Conservation (phyloP, 129 eudicot species). For the Artemisia annua region DNA sequence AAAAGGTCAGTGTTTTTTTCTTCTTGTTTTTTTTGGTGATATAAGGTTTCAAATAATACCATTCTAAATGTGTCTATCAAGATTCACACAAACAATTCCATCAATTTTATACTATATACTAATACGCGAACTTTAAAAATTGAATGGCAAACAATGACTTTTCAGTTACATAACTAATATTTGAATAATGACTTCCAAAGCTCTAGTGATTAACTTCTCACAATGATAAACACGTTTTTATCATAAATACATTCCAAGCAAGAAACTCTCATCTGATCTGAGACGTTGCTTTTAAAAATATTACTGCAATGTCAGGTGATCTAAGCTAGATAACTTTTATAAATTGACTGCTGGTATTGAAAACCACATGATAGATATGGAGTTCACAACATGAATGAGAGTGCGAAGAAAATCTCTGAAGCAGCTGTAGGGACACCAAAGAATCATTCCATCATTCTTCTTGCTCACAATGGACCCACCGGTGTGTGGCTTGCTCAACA, state of each 20-base stretch:
- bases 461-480: constrained; percentile 96
- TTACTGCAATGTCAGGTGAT: too few relatives aligned
- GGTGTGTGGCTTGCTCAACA: constrained; percentile 47
- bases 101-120: not conserved
- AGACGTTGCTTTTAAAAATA: too few relatives aligned
- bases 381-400: constrained; percentile 62
- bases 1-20: constrained; percentile 45
- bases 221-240: too few relatives aligned
- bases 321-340: not conserved
- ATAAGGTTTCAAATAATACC: not conserved
- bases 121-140: not conserved
- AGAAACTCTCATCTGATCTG: too few relatives aligned
- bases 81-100: not conserved
- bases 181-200: too few relatives aligned
- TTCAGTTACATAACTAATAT: too few relatives aligned
- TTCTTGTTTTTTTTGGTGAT: not conserved
- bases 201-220: too few relatives aligned
- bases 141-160: too few relatives aligned
- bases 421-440: constrained; percentile 72
- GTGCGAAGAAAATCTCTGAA: constrained; percentile 65
- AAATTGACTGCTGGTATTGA: not conserved
- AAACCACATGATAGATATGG: constrained; percentile 59
- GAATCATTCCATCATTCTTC: constrained; percentile 72
- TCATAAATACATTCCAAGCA: too few relatives aligned
- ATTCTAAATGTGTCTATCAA: not conserved